Evolutionary conservation across 306 rosid genomes (phyloP).

Genomic region (Cucumis cinereus): DNA sequence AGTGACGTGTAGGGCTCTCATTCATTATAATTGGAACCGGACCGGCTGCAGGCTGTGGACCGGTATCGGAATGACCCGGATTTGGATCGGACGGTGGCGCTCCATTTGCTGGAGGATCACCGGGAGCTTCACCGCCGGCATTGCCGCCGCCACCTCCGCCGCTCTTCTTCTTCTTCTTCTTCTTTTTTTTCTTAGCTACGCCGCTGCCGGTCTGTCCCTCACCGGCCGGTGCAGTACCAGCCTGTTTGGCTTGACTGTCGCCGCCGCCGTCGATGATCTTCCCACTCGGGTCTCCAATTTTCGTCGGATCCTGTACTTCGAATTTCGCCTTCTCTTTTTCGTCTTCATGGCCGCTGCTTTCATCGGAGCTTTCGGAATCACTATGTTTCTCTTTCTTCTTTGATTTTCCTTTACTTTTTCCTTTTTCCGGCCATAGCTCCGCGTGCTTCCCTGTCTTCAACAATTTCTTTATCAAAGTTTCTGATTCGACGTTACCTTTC

Average conservation of each 20-base stretch:
- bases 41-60: constrained; percentile 5
- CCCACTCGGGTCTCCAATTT: constrained; percentile 14
- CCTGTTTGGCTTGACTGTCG: neutral
- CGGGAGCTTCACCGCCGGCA: constrained; percentile 7
- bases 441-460: constrained; percentile 60
- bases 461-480: constrained; percentile 63
- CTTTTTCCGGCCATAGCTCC: constrained; percentile 59
- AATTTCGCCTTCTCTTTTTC: constrained; percentile 2
- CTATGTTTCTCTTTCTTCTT: constrained; percentile 16
- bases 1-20: constrained; percentile 35
- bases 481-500: constrained; percentile 69
- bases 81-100: neutral
- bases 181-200: constrained; percentile 37
- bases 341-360: neutral
- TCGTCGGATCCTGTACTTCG: neutral
- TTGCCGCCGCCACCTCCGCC: constrained; percentile 16
- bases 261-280: constrained; percentile 7
- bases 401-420: constrained; percentile 39
- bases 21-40: constrained; percentile 5
- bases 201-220: constrained; percentile 5
- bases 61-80: neutral
- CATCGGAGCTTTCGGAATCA: constrained; percentile 16
- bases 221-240: neutral
- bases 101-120: constrained; percentile 9
- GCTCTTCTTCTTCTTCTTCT: constrained; percentile 63